Evolutionary conservation across 2,329 filamentous ascomycete species (phyloP), one percentile per base, ranked within the genome.

Genomic region (Xylariaceae sp.): DNA sequence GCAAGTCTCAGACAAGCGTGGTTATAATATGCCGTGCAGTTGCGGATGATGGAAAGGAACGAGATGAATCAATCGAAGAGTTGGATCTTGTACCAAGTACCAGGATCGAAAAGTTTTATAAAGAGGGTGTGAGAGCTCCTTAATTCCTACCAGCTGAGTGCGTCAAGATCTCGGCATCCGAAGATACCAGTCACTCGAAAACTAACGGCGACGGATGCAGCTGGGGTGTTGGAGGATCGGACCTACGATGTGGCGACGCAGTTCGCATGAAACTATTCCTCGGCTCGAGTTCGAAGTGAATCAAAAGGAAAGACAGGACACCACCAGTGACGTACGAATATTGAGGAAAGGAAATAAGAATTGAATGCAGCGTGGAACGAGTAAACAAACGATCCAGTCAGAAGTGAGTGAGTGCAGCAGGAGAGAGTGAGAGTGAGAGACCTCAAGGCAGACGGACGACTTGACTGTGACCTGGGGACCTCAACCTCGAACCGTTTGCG

Each of bases 1-100:
- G 55, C 56, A 51, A 42, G 55, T 65, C 61, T 65, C 48, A 62
- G 61, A 65, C 55, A 57, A 47, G 55, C 45, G 51, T 56, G 52
- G 60, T n/a, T 42, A 50, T 56, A 13, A 53, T 51, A 47, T n/a
- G 51, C 58, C 48, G 23, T 30, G 23, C 23, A 30, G 23, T 30
- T 30, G 23, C 23, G 23, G 23, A 30, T 30, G 23, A 30, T 30
- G 23, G 23, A 30, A 51, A 47, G 30, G 53, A 59, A n/a, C 42
- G 42, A n/a, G 42, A 45, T 10, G 59, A 57, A 48, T 57, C 23
- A 30, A 30, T 30, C 23, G 23, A 30, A 30, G 23, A 5, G 23
- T 30, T 30, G 23, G 23, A 1, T 30, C 23, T 30, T 30, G 23
- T 30, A 30, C 23, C 23, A 30, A 30, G 23, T 53, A 47, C 53